Evolutionary conservation across 1,284 basidiomycete species (phyloP).

Genomic region (Ganoderma lucidum): DNA sequence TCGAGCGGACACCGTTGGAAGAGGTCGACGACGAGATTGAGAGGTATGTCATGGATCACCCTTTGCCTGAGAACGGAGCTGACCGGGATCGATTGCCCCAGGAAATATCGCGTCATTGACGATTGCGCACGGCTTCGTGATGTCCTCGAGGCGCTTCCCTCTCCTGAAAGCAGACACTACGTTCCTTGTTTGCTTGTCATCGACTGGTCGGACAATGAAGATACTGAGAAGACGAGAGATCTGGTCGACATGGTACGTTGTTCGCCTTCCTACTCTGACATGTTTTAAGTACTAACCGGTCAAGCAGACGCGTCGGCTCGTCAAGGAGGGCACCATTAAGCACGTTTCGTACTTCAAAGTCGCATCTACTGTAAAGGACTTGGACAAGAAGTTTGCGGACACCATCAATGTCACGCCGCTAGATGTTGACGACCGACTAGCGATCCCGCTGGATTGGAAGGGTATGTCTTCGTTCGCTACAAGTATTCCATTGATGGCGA

Average conservation of each 20-base stretch:
- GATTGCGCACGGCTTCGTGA: conserved; percentile 75
- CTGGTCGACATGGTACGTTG: conserved; percentile 40
- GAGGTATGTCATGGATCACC: conserved; percentile 49
- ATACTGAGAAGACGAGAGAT: conserved; percentile 39
- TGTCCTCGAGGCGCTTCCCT: conserved; percentile 59
- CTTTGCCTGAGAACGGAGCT: background rate
- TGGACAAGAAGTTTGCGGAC: conserved; percentile 60
- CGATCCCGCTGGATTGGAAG: conserved; percentile 53
- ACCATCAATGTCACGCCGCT: conserved; percentile 51
- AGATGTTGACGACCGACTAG: conserved; percentile 64
- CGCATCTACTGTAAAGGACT: conserved; percentile 57
- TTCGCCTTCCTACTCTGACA: background rate
- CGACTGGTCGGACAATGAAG: conserved; percentile 59
- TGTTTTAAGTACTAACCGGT: background rate
- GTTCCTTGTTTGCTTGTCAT: conserved; percentile 65
- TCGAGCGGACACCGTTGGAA: conserved; percentile 73
- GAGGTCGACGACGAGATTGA: conserved; percentile 70
- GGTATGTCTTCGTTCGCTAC: conserved; percentile 46
- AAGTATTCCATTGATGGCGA: background rate
- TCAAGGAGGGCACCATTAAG: conserved; percentile 52
- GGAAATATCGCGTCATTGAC: conserved; percentile 75
- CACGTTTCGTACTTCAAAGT: conserved; percentile 55
- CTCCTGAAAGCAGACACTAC: conserved; percentile 51
- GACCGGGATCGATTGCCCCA: conserved; percentile 34
- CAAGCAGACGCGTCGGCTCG: conserved; percentile 55